A percentile compares a stretch with the other conserved stretches of the same genome.
Conservation (phyloP, 176 grass and related monocot genomes). For the Oryza coarctata region DNA sequence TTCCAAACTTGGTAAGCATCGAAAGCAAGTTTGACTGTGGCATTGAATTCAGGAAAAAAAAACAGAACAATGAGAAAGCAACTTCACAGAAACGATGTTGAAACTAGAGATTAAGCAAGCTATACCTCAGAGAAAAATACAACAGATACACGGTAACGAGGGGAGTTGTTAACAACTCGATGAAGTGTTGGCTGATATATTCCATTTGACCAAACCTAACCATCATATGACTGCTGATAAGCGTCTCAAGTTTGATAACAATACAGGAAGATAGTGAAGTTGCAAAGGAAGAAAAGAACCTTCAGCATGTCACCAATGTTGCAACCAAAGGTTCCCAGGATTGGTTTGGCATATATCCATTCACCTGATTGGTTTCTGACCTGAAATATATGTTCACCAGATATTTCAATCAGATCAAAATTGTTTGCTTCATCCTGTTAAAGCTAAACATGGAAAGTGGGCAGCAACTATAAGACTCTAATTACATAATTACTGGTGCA, state of each 20-base stretch:
- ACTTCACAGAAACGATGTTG: neutral
- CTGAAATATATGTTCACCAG: slow-evolving; percentile 34
- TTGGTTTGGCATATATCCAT: slow-evolving; percentile 81
- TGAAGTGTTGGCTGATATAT: slow-evolving; percentile 90
- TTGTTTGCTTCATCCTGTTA: neutral
- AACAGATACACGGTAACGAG: slow-evolving; percentile 76
- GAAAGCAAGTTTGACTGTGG: slow-evolving; percentile 79
- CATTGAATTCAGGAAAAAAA: neutral
- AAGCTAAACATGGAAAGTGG: neutral
- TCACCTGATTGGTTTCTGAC: slow-evolving; percentile 79
- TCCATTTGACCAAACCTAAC: slow-evolving; percentile 90
- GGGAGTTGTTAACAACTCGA: slow-evolving; percentile 69
- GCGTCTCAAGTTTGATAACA: neutral
- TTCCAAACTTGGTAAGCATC: slow-evolving; percentile 58
- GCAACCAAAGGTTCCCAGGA: slow-evolving; percentile 85
- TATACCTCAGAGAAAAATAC: slow-evolving; percentile 86
- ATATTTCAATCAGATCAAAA: neutral
- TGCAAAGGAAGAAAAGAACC: slow-evolving; percentile 26
- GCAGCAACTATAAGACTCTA: neutral
- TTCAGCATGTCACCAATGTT: slow-evolving; percentile 97
- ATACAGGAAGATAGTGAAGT: neutral
- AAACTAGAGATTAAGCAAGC: no score
- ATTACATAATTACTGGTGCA: neutral
- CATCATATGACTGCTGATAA: neutral
- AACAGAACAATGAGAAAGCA: neutral